Conservation (phyloP, 2,329 filamentous ascomycete genomes). For the Cladophialophora chaetospira region DNA sequence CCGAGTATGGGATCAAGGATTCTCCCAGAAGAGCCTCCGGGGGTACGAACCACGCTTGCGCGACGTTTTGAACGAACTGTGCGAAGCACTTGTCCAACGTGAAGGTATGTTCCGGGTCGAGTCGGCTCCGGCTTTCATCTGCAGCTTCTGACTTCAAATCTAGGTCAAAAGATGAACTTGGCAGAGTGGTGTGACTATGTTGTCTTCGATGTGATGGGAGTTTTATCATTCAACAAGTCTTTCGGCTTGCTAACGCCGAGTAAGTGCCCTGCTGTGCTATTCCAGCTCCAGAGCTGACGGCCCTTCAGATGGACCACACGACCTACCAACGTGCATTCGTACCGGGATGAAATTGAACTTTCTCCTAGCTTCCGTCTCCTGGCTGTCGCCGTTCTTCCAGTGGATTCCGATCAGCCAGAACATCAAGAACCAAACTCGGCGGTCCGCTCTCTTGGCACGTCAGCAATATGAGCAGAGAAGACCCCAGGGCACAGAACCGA, state of each 20-base stretch:
- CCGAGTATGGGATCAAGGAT: slow-evolving; percentile 1
- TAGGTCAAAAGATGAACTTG: slow-evolving; percentile 34
- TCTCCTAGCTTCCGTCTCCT: background rate
- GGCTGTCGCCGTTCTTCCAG: background rate
- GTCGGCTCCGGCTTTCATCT: too few relatives aligned
- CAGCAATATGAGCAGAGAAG: background rate
- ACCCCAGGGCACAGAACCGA: background rate
- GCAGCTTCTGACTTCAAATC: background rate
- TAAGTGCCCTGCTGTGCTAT: slow-evolving; percentile 10
- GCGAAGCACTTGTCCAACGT: background rate
- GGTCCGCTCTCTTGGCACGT: background rate
- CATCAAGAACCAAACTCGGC: background rate
- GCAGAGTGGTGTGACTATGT: slow-evolving; percentile 44
- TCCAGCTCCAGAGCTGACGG: background rate
- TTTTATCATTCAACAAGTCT: slow-evolving; percentile 39
- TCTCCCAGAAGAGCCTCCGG: slow-evolving; percentile 75
- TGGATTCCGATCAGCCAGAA: background rate
- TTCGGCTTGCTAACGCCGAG: slow-evolving; percentile 35
- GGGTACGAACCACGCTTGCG: slow-evolving; percentile 46
- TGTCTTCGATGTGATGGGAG: slow-evolving; percentile 39
- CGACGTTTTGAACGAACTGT: background rate
- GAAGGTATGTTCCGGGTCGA: background rate
- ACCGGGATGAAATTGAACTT: background rate
- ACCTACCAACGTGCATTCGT: background rate
- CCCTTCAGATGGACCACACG: background rate